These are phyloP conservation scores for Tricholoma hemisulphureum DNA, from an alignment of 768 basidiomycete species.

Conservation along the genomic window DNA sequence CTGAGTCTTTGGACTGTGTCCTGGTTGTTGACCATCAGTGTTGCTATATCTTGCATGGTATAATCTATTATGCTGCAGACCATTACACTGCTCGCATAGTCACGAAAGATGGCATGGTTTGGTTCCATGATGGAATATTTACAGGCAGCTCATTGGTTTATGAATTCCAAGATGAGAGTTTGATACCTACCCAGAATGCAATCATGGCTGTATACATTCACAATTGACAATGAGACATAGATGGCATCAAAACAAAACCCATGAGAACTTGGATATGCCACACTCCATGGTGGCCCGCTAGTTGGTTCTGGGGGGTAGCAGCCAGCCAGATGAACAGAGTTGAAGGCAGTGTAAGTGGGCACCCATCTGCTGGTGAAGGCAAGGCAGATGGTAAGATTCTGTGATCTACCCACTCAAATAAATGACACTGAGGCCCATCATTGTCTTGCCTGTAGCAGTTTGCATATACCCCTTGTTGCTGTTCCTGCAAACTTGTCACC, in stretches of 20 bases:
- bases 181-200: neutral
- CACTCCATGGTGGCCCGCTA: neutral
- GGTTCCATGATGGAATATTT: neutral
- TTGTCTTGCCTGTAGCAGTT: too few relatives aligned
- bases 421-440: too few relatives aligned
- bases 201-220: neutral
- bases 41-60: neutral
- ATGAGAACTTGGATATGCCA: neutral
- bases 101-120: neutral
- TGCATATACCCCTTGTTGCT: too few relatives aligned
- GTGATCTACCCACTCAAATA: too few relatives aligned
- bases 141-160: neutral
- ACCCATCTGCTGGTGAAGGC: too few relatives aligned
- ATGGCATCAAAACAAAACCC: neutral
- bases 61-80: neutral
- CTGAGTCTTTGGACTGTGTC: neutral
- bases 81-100: neutral
- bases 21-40: neutral
- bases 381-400: too few relatives aligned
- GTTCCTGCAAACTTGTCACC: too few relatives aligned
- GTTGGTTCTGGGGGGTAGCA: too few relatives aligned
- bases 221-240: neutral
- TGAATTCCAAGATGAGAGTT: neutral
- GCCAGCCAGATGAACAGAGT: too few relatives aligned
- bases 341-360: too few relatives aligned